Percentiles rank a stretch among this genome's conserved stretches.
These are phyloP conservation scores for Ganoderma resinaceum DNA, from an alignment of 1,284 basidiomycete genomes.

Conservation along the genomic window DNA sequence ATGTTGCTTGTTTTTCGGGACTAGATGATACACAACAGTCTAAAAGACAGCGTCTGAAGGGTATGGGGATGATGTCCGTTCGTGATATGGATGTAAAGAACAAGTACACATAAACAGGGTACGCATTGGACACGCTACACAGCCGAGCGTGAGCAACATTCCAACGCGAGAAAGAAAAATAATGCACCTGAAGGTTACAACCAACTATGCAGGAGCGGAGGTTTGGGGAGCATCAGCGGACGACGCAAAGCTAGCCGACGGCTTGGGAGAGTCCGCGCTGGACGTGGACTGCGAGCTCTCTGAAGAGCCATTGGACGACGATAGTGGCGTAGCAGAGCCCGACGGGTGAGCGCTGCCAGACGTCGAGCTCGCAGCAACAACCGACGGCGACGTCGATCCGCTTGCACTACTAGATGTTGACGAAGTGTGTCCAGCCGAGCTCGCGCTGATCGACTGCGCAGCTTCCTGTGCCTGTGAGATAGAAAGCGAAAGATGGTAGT, in stretches of 20 bases:
- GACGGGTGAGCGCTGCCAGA: neutral
- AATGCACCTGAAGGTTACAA: neutral
- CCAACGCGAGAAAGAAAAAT: no score
- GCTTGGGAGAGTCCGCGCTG: neutral
- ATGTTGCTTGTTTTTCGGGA: neutral
- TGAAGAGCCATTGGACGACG: neutral
- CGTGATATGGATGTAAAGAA: conserved; percentile 1
- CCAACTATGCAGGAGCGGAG: neutral
- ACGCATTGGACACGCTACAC: neutral
- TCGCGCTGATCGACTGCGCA: neutral
- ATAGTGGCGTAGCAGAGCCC: neutral
- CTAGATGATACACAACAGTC: conserved; percentile 4
- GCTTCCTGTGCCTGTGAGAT: neutral
- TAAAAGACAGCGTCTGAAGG: neutral
- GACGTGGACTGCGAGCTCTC: neutral
- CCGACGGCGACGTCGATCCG: neutral
- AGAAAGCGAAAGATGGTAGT: conserved; percentile 2
- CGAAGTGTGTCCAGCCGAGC: neutral
- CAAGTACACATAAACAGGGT: neutral
- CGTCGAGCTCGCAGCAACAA: neutral
- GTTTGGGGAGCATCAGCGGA: neutral
- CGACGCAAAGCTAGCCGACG: neutral
- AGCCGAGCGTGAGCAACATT: neutral
- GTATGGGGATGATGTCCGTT: neutral
- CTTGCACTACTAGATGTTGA: neutral